Conservation (phyloP, 2,329 filamentous ascomycete genomes). For the Dendryphion nanum region DNA sequence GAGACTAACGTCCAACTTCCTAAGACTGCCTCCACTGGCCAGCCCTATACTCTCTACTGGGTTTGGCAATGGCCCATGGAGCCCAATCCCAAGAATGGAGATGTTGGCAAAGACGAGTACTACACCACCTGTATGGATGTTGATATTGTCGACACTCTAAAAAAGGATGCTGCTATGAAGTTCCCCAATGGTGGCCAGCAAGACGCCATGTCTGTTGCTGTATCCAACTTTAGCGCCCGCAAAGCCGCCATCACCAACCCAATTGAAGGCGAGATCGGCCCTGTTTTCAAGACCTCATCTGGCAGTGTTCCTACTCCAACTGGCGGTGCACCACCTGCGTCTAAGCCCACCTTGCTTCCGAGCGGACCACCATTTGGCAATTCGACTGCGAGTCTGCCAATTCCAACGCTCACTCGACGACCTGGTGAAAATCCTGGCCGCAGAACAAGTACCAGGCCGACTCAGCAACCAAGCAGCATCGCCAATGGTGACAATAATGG, state of each 20-base stretch:
- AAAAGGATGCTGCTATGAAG: constrained; percentile 12
- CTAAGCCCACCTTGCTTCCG: neutral
- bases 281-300: too few species aligned
- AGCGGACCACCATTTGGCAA: neutral
- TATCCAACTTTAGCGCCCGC: constrained; percentile 39
- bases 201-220: constrained; percentile 42
- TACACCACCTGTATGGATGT: constrained; percentile 61
- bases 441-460: neutral
- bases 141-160: constrained; percentile 40
- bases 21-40: constrained; percentile 57
- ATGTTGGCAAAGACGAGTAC: constrained; percentile 53
- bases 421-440: too few species aligned
- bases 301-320: neutral
- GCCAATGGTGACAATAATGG: neutral
- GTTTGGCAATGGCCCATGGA: constrained; percentile 87
- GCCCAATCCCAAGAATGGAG: constrained; percentile 33
- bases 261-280: constrained; percentile 27
- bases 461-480: neutral
- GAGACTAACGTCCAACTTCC: constrained; percentile 81
- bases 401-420: neutral
- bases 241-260: constrained; percentile 37
- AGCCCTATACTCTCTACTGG: constrained; percentile 84
- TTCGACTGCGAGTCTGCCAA: neutral
- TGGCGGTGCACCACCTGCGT: neutral
- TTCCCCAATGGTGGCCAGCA: constrained; percentile 37